Percentiles rank a stretch among this genome's conserved stretches.
Evolutionary conservation across 768 basidiomycete species (phyloP).

Genomic region (Stropharia rugosoannulata): DNA sequence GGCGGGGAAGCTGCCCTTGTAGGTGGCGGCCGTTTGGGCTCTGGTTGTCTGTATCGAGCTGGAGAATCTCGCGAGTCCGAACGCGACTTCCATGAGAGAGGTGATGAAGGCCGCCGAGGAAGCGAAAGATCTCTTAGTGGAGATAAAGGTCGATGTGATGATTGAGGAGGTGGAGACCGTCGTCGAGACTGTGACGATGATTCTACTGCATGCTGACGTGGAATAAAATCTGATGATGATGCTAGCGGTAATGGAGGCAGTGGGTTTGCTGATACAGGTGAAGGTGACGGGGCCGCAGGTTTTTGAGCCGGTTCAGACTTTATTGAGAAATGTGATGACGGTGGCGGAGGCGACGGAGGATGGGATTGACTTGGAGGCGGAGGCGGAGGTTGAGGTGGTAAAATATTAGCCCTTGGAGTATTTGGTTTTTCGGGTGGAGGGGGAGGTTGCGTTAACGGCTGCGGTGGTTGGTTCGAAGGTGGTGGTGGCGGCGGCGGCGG

Average conservation of each 20-base stretch:
- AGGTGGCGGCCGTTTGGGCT: too few relatives aligned
- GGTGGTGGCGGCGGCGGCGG: constrained; percentile 19
- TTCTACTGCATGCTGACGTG: constrained; percentile 15
- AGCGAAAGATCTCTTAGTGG: constrained; percentile 34
- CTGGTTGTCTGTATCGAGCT: too few relatives aligned
- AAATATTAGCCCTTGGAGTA: constrained; percentile 25
- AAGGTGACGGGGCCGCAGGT: constrained; percentile 18
- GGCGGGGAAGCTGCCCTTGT: too few relatives aligned
- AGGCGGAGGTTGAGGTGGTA: constrained; percentile 30
- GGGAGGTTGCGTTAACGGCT: constrained; percentile 20
- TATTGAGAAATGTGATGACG: constrained; percentile 8
- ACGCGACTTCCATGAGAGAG: constrained; percentile 12
- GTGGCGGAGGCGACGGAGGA: constrained; percentile 17
- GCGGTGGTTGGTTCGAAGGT: constrained; percentile 24
- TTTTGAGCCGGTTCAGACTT: constrained; percentile 16
- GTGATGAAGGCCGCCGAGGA: constrained; percentile 30
- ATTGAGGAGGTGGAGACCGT: constrained; percentile 30
- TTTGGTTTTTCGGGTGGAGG: constrained; percentile 20
- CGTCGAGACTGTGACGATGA: constrained; percentile 19
- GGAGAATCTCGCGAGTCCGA: too few relatives aligned
- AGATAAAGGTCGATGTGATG: constrained; percentile 27
- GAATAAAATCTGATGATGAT: too few relatives aligned
- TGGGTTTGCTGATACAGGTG: constrained; percentile 27
- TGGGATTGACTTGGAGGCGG: constrained; percentile 27
- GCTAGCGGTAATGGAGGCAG: constrained; percentile 19